A percentile compares a stretch with the other conserved stretches of the same genome.
Evolutionary conservation across 192 early-diverging fungal species (phyloP).

Genomic region (Umbelopsis ramanniana): DNA sequence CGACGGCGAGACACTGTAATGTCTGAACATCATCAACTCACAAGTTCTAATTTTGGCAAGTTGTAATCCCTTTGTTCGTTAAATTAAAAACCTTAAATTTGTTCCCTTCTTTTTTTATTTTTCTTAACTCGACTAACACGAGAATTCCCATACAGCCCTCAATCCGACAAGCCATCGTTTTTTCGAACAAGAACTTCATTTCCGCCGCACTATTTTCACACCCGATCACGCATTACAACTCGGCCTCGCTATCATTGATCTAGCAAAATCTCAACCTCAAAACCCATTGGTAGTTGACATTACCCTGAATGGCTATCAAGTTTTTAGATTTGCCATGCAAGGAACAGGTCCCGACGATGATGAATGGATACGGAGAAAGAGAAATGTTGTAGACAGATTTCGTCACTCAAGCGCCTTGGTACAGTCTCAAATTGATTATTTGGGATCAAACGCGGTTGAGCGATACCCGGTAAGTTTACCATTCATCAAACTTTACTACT

Average conservation of each 20-base stretch:
- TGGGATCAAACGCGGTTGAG: neutral
- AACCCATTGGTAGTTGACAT: constrained; percentile 47
- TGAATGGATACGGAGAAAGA: constrained; percentile 31
- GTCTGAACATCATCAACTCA: constrained; percentile 14
- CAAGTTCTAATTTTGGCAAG: constrained; percentile 23
- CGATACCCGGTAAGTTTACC: constrained; percentile 15
- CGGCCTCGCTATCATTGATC: constrained; percentile 41
- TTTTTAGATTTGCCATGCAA: constrained; percentile 60
- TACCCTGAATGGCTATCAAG: constrained; percentile 43
- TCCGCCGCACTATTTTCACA: constrained; percentile 53
- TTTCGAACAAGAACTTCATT: constrained; percentile 45
- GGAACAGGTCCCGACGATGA: constrained; percentile 43
- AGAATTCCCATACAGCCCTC: neutral
- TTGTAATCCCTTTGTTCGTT: constrained; percentile 21
- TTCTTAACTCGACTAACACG: neutral
- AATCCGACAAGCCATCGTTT: constrained; percentile 6
- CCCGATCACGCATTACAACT: constrained; percentile 50
- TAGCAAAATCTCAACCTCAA: constrained; percentile 34
- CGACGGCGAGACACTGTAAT: constrained; percentile 13
- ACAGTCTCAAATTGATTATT: constrained; percentile 11
- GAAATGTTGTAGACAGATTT: constrained; percentile 2
- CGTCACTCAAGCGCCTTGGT: constrained; percentile 12
- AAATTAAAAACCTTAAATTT: constrained; percentile 23
- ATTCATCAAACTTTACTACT: constrained; percentile 28
- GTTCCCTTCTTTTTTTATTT: neutral